Conservation (phyloP, 1,139 yeast species). For the Meyerozyma carpophila region DNA sequence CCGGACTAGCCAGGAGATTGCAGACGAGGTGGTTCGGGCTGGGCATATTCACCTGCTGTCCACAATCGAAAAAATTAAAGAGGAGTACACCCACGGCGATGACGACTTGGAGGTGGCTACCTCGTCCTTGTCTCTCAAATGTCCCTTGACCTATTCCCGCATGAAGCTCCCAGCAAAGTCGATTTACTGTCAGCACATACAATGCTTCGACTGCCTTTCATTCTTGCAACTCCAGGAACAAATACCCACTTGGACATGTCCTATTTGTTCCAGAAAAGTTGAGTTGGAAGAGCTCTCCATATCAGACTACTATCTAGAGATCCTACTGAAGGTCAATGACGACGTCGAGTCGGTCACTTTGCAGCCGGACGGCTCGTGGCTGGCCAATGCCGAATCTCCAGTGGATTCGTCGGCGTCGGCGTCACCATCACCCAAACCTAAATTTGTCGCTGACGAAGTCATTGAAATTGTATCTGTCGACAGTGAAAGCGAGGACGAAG, state of each 20-base stretch:
- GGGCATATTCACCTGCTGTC: conserved; percentile 45
- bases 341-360: conserved; percentile 53
- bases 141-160: conserved; percentile 61
- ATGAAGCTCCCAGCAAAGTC: conserved; percentile 60
- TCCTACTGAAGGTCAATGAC: conserved; percentile 37
- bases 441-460: background rate
- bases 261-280: conserved; percentile 48
- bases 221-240: conserved; percentile 57
- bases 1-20: conserved; percentile 31
- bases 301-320: conserved; percentile 55
- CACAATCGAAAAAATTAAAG: conserved; percentile 39
- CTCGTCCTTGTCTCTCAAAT: conserved; percentile 51
- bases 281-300: conserved; percentile 49
- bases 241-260: conserved; percentile 65
- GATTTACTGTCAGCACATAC: conserved; percentile 57
- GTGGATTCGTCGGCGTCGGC: conserved; percentile 2
- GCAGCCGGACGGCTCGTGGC: conserved; percentile 57
- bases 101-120: conserved; percentile 55
- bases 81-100: conserved; percentile 40
- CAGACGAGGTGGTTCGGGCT: conserved; percentile 20
- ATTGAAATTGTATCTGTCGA: conserved; percentile 22
- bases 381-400: background rate
- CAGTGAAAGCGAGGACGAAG: conserved; percentile 24
- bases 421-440: background rate
- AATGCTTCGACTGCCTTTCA: conserved; percentile 64